Evolutionary conservation across 768 basidiomycete genomes (phyloP).

Genomic region (Lyophyllum atratum): DNA sequence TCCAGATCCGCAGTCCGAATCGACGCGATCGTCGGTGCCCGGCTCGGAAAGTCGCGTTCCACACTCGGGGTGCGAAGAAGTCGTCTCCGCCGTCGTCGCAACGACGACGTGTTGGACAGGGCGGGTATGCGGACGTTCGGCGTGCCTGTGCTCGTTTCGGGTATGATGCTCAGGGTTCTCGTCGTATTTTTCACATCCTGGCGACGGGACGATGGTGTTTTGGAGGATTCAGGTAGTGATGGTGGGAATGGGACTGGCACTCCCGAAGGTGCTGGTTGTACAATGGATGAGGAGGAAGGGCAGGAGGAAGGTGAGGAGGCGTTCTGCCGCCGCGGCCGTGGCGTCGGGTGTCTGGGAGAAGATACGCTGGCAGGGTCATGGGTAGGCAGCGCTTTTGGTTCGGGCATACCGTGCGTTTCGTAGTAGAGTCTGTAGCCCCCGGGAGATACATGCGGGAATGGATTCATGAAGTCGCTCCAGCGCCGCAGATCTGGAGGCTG

Average conservation of each 20-base stretch:
- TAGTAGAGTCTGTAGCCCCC: constrained; percentile 48
- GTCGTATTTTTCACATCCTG: constrained; percentile 10
- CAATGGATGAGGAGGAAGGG: constrained; percentile 15
- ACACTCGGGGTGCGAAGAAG: constrained; percentile 38
- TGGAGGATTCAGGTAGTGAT: constrained; percentile 2
- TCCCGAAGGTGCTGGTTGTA: background rate
- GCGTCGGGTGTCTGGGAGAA: background rate
- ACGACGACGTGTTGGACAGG: constrained; percentile 18
- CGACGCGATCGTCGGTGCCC: constrained; percentile 13
- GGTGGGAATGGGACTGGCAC: background rate
- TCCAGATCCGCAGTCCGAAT: constrained; percentile 7
- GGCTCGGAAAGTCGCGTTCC: constrained; percentile 33
- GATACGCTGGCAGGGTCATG: background rate
- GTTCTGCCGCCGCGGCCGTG: constrained; percentile 11
- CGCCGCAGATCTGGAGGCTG: constrained; percentile 37
- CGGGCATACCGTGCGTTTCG: constrained; percentile 20
- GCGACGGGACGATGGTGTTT: constrained; percentile 19
- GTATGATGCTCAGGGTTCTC: constrained; percentile 21
- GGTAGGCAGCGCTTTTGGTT: constrained; percentile 8
- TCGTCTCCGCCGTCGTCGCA: constrained; percentile 30
- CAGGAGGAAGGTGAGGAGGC: constrained; percentile 15
- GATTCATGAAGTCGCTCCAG: constrained; percentile 36
- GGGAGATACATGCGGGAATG: constrained; percentile 39
- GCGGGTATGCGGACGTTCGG: background rate
- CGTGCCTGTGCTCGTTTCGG: constrained; percentile 13